These are phyloP conservation scores for Colletotrichum karsti DNA, from an alignment of 2,329 filamentous ascomycete genomes.

Conservation along the genomic window DNA sequence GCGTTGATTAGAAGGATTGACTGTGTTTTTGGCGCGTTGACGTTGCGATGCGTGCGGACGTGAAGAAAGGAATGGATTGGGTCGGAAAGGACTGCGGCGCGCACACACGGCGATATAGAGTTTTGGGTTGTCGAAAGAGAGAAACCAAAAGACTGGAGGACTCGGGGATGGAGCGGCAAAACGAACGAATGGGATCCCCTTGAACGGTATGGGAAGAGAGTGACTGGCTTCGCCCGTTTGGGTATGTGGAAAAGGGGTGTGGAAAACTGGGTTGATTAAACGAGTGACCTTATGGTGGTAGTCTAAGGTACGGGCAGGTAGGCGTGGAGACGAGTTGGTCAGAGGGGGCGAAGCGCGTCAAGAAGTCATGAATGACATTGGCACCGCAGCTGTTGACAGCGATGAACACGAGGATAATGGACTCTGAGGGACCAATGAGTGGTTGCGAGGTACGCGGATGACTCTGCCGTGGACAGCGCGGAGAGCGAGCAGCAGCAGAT, in stretches of 20 bases:
- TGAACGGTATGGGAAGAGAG: conserved; percentile 4
- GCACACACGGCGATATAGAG: conserved; percentile 23
- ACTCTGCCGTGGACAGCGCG: not conserved
- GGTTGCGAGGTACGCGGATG: not conserved
- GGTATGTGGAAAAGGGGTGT: conserved; percentile 20
- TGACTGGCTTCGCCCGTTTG: not conserved
- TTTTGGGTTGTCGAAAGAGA: conserved; percentile 7
- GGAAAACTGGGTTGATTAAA: conserved; percentile 23
- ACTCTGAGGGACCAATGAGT: not conserved
- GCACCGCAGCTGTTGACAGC: not conserved
- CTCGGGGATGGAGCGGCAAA: conserved; percentile 6
- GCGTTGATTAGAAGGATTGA: conserved; percentile 11
- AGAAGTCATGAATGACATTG: not conserved
- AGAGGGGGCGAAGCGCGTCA: conserved; percentile 5
- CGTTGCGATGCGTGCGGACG: conserved; percentile 1
- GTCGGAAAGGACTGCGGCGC: conserved; percentile 10
- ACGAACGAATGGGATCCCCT: conserved; percentile 19
- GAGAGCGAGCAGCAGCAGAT: not conserved
- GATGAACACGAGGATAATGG: not conserved
- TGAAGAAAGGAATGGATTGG: conserved; percentile 21
- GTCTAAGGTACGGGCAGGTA: not conserved
- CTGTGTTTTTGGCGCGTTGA: conserved; percentile 2
- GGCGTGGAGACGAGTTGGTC: conserved; percentile 2
- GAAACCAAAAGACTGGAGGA: not conserved
- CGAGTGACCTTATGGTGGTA: not conserved